These are phyloP conservation scores for Penicillium paneum DNA, from an alignment of 2,329 filamentous ascomycete species.

Conservation along the genomic window DNA sequence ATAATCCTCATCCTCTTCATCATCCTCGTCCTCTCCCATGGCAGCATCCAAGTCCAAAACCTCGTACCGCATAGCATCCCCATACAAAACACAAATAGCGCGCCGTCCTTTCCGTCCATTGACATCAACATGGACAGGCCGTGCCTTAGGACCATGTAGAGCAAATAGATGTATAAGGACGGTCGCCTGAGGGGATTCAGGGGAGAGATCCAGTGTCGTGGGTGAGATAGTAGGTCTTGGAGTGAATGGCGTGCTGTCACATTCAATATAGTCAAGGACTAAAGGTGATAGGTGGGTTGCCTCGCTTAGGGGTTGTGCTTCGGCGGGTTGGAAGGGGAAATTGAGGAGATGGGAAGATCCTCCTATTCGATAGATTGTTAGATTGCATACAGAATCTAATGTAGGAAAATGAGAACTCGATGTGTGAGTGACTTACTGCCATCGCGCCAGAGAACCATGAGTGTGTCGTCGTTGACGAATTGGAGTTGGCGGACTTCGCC, in stretches of 20 bases:
- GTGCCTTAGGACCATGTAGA: constrained; percentile 42
- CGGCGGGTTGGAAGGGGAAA: constrained; percentile 29
- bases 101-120: constrained; percentile 55
- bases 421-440: constrained; percentile 23
- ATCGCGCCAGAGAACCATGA: constrained; percentile 58
- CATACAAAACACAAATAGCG: constrained; percentile 55
- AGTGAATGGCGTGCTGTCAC: constrained; percentile 9
- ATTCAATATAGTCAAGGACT: constrained; percentile 20
- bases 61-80: constrained; percentile 52
- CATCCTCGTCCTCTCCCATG: constrained; percentile 30
- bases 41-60: constrained; percentile 55
- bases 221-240: constrained; percentile 11
- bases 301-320: background rate
- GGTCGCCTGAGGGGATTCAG: constrained; percentile 14
- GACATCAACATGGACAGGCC: constrained; percentile 51
- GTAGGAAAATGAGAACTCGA: background rate
- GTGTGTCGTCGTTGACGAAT: constrained; percentile 61
- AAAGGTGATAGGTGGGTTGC: constrained; percentile 9
- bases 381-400: background rate
- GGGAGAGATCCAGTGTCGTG: constrained; percentile 21
- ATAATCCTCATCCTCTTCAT: constrained; percentile 29
- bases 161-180: constrained; percentile 50
- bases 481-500: constrained; percentile 57
- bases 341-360: constrained; percentile 34
- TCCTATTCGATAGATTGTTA: constrained; percentile 14